Base-by-base conservation (phyloP, 192 early-diverging fungal genomes). In the Coemansia sp. region DNA sequence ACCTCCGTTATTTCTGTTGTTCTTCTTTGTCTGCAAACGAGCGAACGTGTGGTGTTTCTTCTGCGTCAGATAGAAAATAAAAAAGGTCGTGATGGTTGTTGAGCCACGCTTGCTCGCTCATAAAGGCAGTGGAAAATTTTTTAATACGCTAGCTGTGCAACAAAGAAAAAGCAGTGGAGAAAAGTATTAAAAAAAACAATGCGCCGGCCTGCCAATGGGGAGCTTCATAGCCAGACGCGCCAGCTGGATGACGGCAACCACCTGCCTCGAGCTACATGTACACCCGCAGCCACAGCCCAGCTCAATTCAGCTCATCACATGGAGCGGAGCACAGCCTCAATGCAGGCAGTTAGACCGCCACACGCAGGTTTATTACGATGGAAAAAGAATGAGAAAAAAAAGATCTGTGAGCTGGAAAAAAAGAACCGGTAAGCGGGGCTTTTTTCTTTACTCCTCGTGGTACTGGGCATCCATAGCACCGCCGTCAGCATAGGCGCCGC, bases 371-470 rank as follows among this genome's bases (percentile, higher is more conserved):
- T 61, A 53, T 53, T 53, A 53, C 38, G 42, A 16, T 43, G 21
- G 58, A 67, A 23, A 64, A 41, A 44, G 61, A 57, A 38, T 32
- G 41, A 53, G 19, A 40, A 13, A 19, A 18, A 57, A 37, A 53
- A 53, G 52, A 53, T n/a, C 52, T n/a, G n/a, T 53, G 47, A 11
- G n/a, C 47, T 48, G n/a, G n/a, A n/a, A 4, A n/a, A 48, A 48
- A 48, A 48, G 5, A 48, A 48, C 11, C n/a, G 47, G 11, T n/a
- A 4, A 32, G 32, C 2, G 32, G 32, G 32, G 32, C n/a, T 11
- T 48, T 48, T 48, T 6, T 48, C 12, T 48, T 59, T 82, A 74
- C 72, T 82, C 70, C 72, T 82, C 70, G 66, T 76, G 75, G 79
- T 71, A 82, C 59, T 81, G 63, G 23, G 65, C 74, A 48, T 71